phyloP scores from a whole-genome alignment of 2,329 filamentous ascomycete species.

The Aspergillus sp. region DNA sequence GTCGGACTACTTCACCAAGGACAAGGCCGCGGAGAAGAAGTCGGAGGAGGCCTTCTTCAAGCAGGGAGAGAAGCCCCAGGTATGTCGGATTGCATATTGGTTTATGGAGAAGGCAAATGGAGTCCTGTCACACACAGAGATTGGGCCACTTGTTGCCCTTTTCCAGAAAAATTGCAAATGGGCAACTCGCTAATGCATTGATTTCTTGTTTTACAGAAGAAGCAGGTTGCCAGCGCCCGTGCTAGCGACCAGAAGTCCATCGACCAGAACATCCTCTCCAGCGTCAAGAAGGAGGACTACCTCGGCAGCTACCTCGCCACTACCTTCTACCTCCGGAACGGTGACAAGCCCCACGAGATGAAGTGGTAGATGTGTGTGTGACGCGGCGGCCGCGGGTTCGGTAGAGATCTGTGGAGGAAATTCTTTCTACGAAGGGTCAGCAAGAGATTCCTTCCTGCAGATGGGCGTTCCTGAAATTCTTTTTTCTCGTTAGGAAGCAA shows the following conservation, averaged over 20 bases:
- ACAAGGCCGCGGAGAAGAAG: constrained; percentile 88
- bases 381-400: constrained; percentile 33
- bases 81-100: constrained; percentile 41
- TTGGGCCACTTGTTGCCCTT: too few species aligned
- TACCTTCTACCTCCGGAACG: constrained; percentile 97
- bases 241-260: constrained; percentile 97
- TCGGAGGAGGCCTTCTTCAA: constrained; percentile 99
- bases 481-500: constrained; percentile 3
- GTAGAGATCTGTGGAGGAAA: constrained; percentile 32
- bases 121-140: too few species aligned
- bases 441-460: constrained; percentile 19
- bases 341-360: constrained; percentile 99
- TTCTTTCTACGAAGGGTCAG: constrained; percentile 26
- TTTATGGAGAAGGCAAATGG: neutral
- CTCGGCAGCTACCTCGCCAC: constrained; percentile 88
- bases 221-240: constrained; percentile 83
- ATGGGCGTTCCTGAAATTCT: constrained; percentile 18
- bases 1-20: constrained; percentile 90
- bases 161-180: neutral
- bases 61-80: constrained; percentile 96
- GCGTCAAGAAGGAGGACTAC: constrained; percentile 97
- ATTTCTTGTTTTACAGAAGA: constrained; percentile 63
- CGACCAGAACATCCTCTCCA: constrained; percentile 90
- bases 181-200: neutral
- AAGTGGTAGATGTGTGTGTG: constrained; percentile 66